Base-by-base conservation (phyloP, 108 stramenopile species). In the Cyclotella sp. region DNA sequence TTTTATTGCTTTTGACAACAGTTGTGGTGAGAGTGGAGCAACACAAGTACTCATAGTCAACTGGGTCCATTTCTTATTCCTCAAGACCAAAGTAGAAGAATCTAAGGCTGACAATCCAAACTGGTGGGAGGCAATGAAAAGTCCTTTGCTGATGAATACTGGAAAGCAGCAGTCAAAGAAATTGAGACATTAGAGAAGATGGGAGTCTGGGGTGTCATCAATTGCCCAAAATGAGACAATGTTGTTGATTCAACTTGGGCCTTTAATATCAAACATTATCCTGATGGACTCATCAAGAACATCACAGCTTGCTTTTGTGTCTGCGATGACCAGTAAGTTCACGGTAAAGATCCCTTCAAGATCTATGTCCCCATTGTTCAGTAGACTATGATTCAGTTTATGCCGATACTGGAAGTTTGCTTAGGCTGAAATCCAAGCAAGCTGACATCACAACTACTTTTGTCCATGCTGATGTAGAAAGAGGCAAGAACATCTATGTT, bases 321-420 rank as follows among this genome's bases (percentile, higher is more conserved):
- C 22, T 55, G 87, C 40, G 90, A 87, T 7, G 84, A 88, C 49
- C 61, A 72, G 26, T 87, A 91, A 65, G 40, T 73, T 0, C 73
- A 88, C 45, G 90, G 87, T 9, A 77, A 87, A 47, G 86, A 91
- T 63, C 88, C 67, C 79, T 81, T 76, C 66, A 76, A 87, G n/a
- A 83, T 72, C 21, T 87, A 78, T 44, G 73, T 85, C 41, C 84
- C 89, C 21, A 84, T 88, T 0, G 86, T 90, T 0, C 44, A 63
- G 21, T 87, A 86, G 89, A 75, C 44, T 4, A 88, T 85, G 0
- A 73, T 86, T 16, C 75, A 80, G 14, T 24, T 7, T 27, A 85
- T 10, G 57, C 22, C 34, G 18, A 58, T 58, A 6, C 26, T 58
- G 26, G 57, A 58, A 28, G 9, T 58, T 40, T 85, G 0, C 67